Conservation (phyloP, 2,329 filamentous ascomycete species). For the Acarospora socialis region DNA sequence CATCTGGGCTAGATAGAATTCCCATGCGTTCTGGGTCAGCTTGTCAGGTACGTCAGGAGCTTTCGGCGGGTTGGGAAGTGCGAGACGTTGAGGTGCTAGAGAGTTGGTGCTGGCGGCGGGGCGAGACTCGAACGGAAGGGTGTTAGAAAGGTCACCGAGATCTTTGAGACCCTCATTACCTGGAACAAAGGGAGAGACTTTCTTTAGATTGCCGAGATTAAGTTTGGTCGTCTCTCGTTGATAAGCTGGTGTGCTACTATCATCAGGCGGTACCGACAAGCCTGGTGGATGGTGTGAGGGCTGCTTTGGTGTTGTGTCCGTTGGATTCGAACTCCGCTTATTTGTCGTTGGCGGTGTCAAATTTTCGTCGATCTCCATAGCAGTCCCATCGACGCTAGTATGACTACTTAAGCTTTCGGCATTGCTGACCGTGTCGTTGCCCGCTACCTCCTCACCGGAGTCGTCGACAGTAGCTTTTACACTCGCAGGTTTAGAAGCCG, state of each 20-base stretch:
- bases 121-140: slow-evolving; percentile 45
- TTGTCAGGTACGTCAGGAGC: slow-evolving; percentile 28
- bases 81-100: slow-evolving; percentile 18
- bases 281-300: slow-evolving; percentile 2
- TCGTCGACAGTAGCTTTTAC: slow-evolving; percentile 28
- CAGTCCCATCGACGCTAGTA: slow-evolving; percentile 19
- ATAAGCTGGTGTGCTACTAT: neutral
- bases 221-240: slow-evolving; percentile 18
- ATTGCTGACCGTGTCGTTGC: neutral
- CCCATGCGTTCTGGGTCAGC: slow-evolving; percentile 35
- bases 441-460: slow-evolving; percentile 14
- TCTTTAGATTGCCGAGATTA: slow-evolving; percentile 36
- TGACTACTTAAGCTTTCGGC: slow-evolving; percentile 6
- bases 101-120: slow-evolving; percentile 26
- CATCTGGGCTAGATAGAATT: slow-evolving; percentile 39
- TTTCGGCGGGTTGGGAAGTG: slow-evolving; percentile 38
- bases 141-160: slow-evolving; percentile 38
- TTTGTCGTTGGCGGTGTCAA: slow-evolving; percentile 2
- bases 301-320: neutral
- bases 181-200: slow-evolving; percentile 35
- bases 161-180: slow-evolving; percentile 37
- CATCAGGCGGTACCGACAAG: neutral
- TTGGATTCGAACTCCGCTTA: neutral
- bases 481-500: slow-evolving; percentile 21
- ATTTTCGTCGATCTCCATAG: slow-evolving; percentile 31